Percentiles rank a stretch among this genome's conserved stretches.
Evolutionary conservation across 2,329 filamentous ascomycete genomes (phyloP).

Genomic region (Aspergillus ochraceus): DNA sequence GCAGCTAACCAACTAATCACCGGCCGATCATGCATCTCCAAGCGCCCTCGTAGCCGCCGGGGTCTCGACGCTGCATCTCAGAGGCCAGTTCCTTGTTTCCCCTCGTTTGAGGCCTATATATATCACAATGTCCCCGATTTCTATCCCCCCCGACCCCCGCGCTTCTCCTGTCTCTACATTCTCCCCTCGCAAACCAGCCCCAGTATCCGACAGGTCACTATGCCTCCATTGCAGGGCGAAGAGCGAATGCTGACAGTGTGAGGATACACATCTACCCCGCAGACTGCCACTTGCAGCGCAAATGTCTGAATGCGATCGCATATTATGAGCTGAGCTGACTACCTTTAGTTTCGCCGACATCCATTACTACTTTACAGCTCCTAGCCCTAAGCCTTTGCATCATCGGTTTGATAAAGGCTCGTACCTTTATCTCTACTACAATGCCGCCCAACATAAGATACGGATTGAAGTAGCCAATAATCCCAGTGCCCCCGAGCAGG

Average conservation of each 20-base stretch:
- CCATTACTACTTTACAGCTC: slow-evolving; percentile 63
- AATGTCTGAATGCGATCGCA: not conserved
- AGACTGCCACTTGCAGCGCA: not conserved
- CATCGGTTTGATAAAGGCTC: slow-evolving; percentile 66
- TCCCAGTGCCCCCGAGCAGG: slow-evolving; percentile 62
- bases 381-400: slow-evolving; percentile 55
- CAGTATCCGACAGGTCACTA: slow-evolving; percentile 20
- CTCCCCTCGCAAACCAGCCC: not conserved
- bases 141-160: not conserved
- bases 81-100: slow-evolving; percentile 15
- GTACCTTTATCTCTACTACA: slow-evolving; percentile 65
- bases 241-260: slow-evolving; percentile 49
- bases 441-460: slow-evolving; percentile 52
- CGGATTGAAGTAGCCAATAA: slow-evolving; percentile 65
- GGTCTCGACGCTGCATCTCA: slow-evolving; percentile 17
- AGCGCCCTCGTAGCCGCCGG: slow-evolving; percentile 23
- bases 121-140: slow-evolving; percentile 8
- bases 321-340: slow-evolving; percentile 9
- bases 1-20: slow-evolving; percentile 11
- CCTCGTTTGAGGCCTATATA: slow-evolving; percentile 7
- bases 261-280: slow-evolving; percentile 29
- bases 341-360: slow-evolving; percentile 60
- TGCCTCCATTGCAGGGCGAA: slow-evolving; percentile 50
- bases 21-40: slow-evolving; percentile 13
- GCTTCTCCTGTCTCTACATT: slow-evolving; percentile 2